Conservation (phyloP, 2,329 filamentous ascomycete species). For the Pseudogymnoascus sp. region DNA sequence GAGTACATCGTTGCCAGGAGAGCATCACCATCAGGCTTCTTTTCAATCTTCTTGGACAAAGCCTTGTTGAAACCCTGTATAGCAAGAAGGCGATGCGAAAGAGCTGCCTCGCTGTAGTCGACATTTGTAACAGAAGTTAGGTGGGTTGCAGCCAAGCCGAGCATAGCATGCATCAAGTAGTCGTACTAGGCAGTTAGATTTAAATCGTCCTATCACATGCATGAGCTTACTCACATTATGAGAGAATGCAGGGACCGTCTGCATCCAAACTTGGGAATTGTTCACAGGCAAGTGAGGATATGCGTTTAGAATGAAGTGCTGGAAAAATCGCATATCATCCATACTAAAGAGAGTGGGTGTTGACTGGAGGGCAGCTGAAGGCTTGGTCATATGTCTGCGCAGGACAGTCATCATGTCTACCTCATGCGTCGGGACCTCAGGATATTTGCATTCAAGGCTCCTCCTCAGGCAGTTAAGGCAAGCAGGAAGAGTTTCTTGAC, state of each 20-base stretch:
- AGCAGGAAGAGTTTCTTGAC: constrained; percentile 56
- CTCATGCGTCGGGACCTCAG: constrained; percentile 47
- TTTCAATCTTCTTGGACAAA: constrained; percentile 35
- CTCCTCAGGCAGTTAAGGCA: constrained; percentile 59
- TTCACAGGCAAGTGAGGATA: constrained; percentile 59
- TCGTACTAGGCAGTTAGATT: constrained; percentile 41
- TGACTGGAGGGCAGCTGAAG: constrained; percentile 28
- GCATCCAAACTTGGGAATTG: constrained; percentile 59
- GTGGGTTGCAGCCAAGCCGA: constrained; percentile 61
- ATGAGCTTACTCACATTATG: constrained; percentile 46
- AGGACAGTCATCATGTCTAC: constrained; percentile 26
- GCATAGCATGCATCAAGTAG: constrained; percentile 64
- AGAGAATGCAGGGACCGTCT: constrained; percentile 59
- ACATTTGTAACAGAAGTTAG: constrained; percentile 43
- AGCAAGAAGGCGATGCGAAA: constrained; percentile 58
- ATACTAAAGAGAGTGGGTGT: constrained; percentile 51
- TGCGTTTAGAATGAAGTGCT: constrained; percentile 56
- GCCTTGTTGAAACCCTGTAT: constrained; percentile 54
- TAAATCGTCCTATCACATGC: background rate
- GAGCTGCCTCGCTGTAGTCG: constrained; percentile 37
- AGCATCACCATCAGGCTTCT: constrained; percentile 50
- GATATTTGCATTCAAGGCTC: constrained; percentile 57
- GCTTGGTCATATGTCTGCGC: constrained; percentile 11
- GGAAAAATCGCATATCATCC: constrained; percentile 62
- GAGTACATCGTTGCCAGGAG: constrained; percentile 53